A percentile compares a stretch with the other conserved stretches of the same genome.
phyloP scores from a whole-genome alignment of 2,329 filamentous ascomycete species.

The Exophiala sp. region DNA sequence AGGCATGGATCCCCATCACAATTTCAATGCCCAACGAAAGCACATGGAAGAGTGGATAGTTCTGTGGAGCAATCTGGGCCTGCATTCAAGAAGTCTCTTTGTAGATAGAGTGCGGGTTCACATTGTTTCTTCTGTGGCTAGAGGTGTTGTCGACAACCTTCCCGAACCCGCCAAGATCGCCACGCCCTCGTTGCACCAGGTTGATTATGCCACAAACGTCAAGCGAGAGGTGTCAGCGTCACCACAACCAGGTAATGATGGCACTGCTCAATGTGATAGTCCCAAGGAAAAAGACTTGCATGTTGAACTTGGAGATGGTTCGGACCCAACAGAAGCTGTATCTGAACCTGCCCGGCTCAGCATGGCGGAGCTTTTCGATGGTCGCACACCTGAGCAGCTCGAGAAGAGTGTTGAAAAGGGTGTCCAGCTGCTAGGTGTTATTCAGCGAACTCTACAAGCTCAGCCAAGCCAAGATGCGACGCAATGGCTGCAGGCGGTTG shows the following conservation, averaged over 20 bases:
- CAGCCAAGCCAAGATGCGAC: conserved; percentile 33
- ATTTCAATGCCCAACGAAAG: background rate
- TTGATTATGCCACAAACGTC: background rate
- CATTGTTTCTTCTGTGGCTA: background rate
- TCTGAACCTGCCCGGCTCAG: background rate
- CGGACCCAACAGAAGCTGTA: background rate
- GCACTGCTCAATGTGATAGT: background rate
- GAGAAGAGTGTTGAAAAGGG: conserved; percentile 37
- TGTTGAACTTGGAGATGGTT: background rate
- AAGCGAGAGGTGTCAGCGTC: background rate
- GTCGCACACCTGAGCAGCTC: conserved; percentile 20
- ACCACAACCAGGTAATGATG: background rate
- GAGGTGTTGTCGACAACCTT: background rate
- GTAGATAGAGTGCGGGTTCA: too few species aligned
- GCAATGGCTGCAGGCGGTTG: conserved; percentile 43
- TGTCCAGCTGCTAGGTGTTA: conserved; percentile 34
- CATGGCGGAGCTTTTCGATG: conserved; percentile 18
- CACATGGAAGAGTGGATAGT: background rate
- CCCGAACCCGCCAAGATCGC: background rate
- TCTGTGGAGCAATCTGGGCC: background rate
- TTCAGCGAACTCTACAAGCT: conserved; percentile 34
- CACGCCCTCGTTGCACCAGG: background rate
- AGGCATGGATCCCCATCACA: background rate
- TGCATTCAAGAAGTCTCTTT: too few species aligned
- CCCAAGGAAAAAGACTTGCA: background rate